Conservation (phyloP, 129 eudicot genomes). For the Centella asiatica region DNA sequence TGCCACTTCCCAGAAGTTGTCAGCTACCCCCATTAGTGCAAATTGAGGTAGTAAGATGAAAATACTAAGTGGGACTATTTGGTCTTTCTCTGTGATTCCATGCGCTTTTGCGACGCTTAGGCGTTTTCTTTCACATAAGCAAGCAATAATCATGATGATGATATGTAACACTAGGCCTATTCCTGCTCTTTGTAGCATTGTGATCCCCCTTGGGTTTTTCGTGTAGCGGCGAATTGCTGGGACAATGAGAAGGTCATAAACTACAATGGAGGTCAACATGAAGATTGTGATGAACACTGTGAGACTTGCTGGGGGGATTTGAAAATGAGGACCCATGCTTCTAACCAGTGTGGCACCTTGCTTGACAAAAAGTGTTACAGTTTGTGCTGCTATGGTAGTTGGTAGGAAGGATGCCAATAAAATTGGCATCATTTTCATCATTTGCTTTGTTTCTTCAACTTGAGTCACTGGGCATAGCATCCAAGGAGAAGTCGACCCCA, state of each 20-base stretch:
- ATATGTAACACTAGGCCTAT: constrained; percentile 50
- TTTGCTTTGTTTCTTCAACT: constrained; percentile 62
- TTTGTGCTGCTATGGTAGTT: constrained; percentile 42
- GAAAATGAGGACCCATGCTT: constrained; percentile 41
- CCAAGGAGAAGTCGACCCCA: constrained; percentile 30
- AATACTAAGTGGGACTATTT: constrained; percentile 50
- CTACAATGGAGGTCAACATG: constrained; percentile 39
- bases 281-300: constrained; percentile 44
- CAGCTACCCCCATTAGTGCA: constrained; percentile 45
- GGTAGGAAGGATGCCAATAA: constrained; percentile 42
- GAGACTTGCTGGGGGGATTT: constrained; percentile 64
- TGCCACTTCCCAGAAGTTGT: constrained; percentile 51
- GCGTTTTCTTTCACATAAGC: constrained; percentile 36
- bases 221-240: constrained; percentile 41
- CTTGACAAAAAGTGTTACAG: constrained; percentile 55
- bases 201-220: constrained; percentile 57
- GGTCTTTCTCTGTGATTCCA: constrained; percentile 21
- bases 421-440: constrained; percentile 57
- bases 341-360: constrained; percentile 54
- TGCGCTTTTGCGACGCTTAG: constrained; percentile 28
- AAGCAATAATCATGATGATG: constrained; percentile 33
- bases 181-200: constrained; percentile 53
- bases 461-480: constrained; percentile 45
- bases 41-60: constrained; percentile 63
- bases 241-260: constrained; percentile 52